These are phyloP conservation scores for Porphyrellus sp. DNA, from an alignment of 1,284 basidiomycete species.

Conservation along the genomic window DNA sequence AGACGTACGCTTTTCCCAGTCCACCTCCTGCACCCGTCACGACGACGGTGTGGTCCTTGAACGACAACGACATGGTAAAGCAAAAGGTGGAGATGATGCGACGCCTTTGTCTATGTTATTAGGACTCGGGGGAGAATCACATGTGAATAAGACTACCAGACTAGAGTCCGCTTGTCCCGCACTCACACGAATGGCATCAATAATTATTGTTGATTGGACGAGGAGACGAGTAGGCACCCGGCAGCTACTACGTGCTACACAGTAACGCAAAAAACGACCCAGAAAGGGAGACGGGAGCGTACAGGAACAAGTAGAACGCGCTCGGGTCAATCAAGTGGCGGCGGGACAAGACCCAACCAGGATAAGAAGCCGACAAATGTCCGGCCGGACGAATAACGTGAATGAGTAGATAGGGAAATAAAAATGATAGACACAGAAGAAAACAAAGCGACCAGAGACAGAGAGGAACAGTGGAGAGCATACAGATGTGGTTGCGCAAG, in stretches of 20 bases:
- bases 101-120: not conserved
- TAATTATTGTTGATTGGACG: slow-evolving; percentile 26
- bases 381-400: slow-evolving; percentile 30
- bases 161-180: no score
- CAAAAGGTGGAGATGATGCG: not conserved
- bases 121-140: slow-evolving; percentile 24
- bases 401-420: slow-evolving; percentile 34
- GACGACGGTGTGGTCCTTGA: slow-evolving; percentile 91
- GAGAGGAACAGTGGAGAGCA: slow-evolving; percentile 17
- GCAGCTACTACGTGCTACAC: slow-evolving; percentile 36
- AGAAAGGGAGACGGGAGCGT: slow-evolving; percentile 26
- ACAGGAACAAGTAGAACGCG: slow-evolving; percentile 34
- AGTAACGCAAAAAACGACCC: slow-evolving; percentile 34
- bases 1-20: slow-evolving; percentile 81
- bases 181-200: slow-evolving; percentile 1
- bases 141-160: slow-evolving; percentile 5
- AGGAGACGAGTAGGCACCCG: slow-evolving; percentile 34
- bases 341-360: slow-evolving; percentile 9
- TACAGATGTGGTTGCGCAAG: slow-evolving; percentile 24
- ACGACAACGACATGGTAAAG: slow-evolving; percentile 53
- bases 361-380: slow-evolving; percentile 32
- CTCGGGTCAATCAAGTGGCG: slow-evolving; percentile 27
- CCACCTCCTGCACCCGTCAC: slow-evolving; percentile 97
- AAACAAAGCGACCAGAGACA: slow-evolving; percentile 27
- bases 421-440: slow-evolving; percentile 23